A percentile compares a stretch with the other conserved stretches of the same genome.
These are phyloP conservation scores for Phaseolus lunatus DNA, from an alignment of 306 rosid species.

Conservation along the genomic window DNA sequence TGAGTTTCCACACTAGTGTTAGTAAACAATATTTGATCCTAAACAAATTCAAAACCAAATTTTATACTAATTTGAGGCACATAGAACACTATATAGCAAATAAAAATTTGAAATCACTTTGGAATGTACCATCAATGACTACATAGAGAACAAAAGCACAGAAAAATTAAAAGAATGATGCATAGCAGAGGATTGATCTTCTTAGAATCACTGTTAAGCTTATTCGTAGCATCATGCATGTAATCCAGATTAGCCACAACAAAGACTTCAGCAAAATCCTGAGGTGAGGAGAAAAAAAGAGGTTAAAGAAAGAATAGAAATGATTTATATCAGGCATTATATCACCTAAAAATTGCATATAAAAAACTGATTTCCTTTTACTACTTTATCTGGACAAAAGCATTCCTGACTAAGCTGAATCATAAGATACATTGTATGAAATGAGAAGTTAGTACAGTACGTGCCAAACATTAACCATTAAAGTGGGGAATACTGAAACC, in stretches of 20 bases:
- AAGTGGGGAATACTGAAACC: too few relatives aligned
- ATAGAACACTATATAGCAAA: not conserved
- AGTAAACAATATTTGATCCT: slow-evolving; percentile 6
- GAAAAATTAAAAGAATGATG: slow-evolving; percentile 32
- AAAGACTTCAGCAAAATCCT: slow-evolving; percentile 98
- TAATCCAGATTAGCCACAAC: slow-evolving; percentile 96
- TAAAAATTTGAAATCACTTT: slow-evolving; percentile 5
- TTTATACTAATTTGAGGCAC: not conserved
- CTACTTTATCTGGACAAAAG: too few relatives aligned
- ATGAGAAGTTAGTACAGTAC: too few relatives aligned
- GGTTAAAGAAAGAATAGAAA: slow-evolving; percentile 19
- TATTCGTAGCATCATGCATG: slow-evolving; percentile 99
- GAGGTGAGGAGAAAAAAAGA: slow-evolving; percentile 8
- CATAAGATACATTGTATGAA: too few relatives aligned
- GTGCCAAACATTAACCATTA: too few relatives aligned
- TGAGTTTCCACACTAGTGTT: too few relatives aligned
- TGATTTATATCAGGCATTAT: not conserved
- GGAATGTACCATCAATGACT: slow-evolving; percentile 14
- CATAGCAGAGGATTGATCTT: slow-evolving; percentile 93
- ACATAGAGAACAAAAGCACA: slow-evolving; percentile 23
- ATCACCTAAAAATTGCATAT: too few relatives aligned
- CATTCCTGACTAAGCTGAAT: too few relatives aligned
- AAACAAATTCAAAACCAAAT: slow-evolving; percentile 10
- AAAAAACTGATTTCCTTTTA: too few relatives aligned
- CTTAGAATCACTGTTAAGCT: slow-evolving; percentile 89